These are phyloP conservation scores for Geotrichum fermentans DNA, from an alignment of 1,139 yeast genomes.

Conservation along the genomic window DNA sequence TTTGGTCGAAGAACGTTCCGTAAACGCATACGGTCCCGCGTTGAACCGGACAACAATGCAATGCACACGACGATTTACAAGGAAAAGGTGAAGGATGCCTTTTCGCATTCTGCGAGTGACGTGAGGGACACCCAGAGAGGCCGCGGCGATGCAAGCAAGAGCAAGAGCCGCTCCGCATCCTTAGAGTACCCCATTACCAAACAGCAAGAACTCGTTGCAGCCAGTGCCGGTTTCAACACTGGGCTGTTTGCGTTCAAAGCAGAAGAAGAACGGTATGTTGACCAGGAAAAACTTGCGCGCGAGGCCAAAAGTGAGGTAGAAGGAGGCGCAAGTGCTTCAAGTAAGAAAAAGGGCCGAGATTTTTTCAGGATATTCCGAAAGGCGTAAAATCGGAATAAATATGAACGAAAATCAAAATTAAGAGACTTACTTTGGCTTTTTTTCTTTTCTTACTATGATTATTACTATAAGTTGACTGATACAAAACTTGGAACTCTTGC, in stretches of 20 bases:
- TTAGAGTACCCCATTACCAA: conserved; percentile 6
- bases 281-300: too few species aligned
- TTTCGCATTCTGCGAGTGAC: conserved; percentile 9
- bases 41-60: neutral
- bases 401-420: too few species aligned
- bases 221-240: conserved; percentile 10
- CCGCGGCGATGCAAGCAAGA: neutral
- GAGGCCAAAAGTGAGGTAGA: too few species aligned
- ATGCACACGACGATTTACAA: conserved; percentile 13
- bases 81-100: conserved; percentile 6
- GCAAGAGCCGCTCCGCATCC: neutral
- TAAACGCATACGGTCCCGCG: conserved; percentile 5
- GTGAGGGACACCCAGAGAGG: neutral
- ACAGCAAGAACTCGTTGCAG: conserved; percentile 11
- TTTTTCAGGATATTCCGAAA: too few species aligned
- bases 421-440: too few species aligned
- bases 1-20: conserved; percentile 8
- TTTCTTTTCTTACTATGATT: too few species aligned
- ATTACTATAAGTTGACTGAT: too few species aligned
- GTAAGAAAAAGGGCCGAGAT: too few species aligned
- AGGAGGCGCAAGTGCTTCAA: too few species aligned
- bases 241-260: conserved; percentile 2
- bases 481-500: too few species aligned
- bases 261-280: conserved; percentile 13
- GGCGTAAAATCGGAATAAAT: too few species aligned